Evolutionary conservation across 192 early-diverging fungal species (phyloP).

Genomic region (Coemansia umbellata): DNA sequence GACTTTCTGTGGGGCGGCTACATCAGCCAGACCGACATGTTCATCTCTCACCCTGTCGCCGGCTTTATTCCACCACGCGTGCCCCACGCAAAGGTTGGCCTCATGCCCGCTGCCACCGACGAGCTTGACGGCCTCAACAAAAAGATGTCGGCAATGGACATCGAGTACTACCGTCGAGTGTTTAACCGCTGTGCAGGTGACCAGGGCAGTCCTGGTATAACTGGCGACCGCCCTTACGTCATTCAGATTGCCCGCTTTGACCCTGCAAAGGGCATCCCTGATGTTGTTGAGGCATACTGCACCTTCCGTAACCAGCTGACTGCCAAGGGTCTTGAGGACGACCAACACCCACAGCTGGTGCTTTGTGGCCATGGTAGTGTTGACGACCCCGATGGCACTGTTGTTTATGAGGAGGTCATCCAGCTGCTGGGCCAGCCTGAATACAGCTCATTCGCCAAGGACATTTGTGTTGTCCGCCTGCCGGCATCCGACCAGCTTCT

Average conservation of each 20-base stretch:
- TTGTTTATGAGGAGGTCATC: slow-evolving; percentile 61
- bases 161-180: slow-evolving; percentile 67
- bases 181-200: slow-evolving; percentile 76
- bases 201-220: slow-evolving; percentile 59
- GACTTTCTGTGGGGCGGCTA: slow-evolving; percentile 67
- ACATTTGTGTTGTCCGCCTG: slow-evolving; percentile 61
- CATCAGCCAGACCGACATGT: slow-evolving; percentile 68
- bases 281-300: slow-evolving; percentile 67
- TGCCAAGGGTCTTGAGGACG: slow-evolving; percentile 33
- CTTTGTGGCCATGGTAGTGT: slow-evolving; percentile 75
- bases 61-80: slow-evolving; percentile 71
- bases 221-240: slow-evolving; percentile 66
- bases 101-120: slow-evolving; percentile 75
- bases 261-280: slow-evolving; percentile 78
- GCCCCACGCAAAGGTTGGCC: slow-evolving; percentile 59
- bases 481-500: slow-evolving; percentile 79
- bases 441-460: slow-evolving; percentile 53
- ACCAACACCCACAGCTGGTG: slow-evolving; percentile 65
- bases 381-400: slow-evolving; percentile 78
- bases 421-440: slow-evolving; percentile 43
- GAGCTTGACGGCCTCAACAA: slow-evolving; percentile 83
- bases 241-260: slow-evolving; percentile 81
- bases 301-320: slow-evolving; percentile 57
- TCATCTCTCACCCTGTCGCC: slow-evolving; percentile 75
- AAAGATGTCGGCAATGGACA: slow-evolving; percentile 48